Percentiles rank a stretch among this genome's conserved stretches.
Conservation (phyloP, 2,329 filamentous ascomycete genomes). For the Aspergillus ochraceus region DNA sequence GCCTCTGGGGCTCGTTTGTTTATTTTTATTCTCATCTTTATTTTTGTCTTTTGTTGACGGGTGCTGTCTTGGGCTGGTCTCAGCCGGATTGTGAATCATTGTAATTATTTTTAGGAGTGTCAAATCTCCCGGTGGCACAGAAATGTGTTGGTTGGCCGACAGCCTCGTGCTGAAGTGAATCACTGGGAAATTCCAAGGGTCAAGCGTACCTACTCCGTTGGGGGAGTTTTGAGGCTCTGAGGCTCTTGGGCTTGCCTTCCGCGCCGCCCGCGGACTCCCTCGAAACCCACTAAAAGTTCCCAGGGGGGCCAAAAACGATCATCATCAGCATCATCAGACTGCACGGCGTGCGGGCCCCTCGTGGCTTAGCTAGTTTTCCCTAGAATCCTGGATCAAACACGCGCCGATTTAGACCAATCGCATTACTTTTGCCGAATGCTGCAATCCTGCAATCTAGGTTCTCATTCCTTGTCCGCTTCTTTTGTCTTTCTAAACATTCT, state of each 20-base stretch:
- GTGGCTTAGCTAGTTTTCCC: not conserved
- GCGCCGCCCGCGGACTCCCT: not conserved
- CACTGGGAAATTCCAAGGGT: too few relatives aligned
- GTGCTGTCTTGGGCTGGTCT: not conserved
- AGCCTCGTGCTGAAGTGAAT: too few relatives aligned
- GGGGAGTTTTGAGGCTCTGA: not conserved
- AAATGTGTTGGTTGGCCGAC: too few relatives aligned
- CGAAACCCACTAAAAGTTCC: not conserved
- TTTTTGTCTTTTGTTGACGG: not conserved
- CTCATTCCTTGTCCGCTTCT: not conserved
- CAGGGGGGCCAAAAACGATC: not conserved
- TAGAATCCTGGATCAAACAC: not conserved
- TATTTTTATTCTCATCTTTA: too few relatives aligned
- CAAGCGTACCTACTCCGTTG: too few relatives aligned
- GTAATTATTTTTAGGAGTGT: not conserved
- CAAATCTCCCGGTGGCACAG: not conserved
- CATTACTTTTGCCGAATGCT: not conserved
- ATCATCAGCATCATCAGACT: not conserved
- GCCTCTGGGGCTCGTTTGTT: too few relatives aligned
- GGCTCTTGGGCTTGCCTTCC: not conserved
- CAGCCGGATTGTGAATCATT: not conserved
- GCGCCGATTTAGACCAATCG: not conserved
- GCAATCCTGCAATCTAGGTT: not conserved
- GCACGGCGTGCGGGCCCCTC: conserved; percentile 2
- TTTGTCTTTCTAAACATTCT: not conserved